Evolutionary conservation across 495 filamentous ascomycete species (phyloP), one percentile per base, ranked within the genome.

Genomic region (Penicillium cinerascens): DNA sequence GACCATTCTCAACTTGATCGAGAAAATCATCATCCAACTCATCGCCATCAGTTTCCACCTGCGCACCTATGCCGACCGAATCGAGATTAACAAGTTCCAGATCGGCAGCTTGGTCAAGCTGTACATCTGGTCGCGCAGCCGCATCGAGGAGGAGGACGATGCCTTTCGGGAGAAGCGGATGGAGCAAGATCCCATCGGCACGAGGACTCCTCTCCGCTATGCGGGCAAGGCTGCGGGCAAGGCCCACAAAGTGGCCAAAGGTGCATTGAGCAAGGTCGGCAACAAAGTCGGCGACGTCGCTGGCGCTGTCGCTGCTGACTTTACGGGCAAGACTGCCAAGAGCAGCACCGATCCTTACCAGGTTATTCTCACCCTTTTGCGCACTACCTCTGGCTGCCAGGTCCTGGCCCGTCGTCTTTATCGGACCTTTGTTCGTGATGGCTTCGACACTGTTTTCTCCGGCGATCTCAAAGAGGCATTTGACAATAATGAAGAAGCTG

Each of bases 11-110:
- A 97, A 98, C 68, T 82, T 93, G 44, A 76, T 87, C 41, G 91
- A 97, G 65, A 98, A 97, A 75, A 87, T 98, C 51, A 80, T 96
- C 55, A 92, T 96, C 51, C 91, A 97, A 62, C 82, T 96, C 64
- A 96, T 98, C 62, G 92, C 92, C 16, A 88, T 91, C 57, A 90
- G 84, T 59, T 97, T 98, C 67, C 92, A 98, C 63, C 77, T 87
- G 29, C 82, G 92, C 36, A 97, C 92, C 7, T 97, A 97, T 55
- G 84, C 88, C 21, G 89, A 95, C 61, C 82, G 92, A 11, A 97
- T 98, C 58, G 89, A 92, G 44, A 77, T 92, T 55, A 97, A 96
- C 72, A 93, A 95, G 61, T 91, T 92, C 59, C 87, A 91, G 66
- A 91, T 92, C 47, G 83, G 78, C 18, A 87, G 85, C 59, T 70